Evolutionary conservation across 2,329 filamentous ascomycete genomes (phyloP), one percentile per base, ranked within the genome.

Genomic region (Sarocladiaceae sp.): DNA sequence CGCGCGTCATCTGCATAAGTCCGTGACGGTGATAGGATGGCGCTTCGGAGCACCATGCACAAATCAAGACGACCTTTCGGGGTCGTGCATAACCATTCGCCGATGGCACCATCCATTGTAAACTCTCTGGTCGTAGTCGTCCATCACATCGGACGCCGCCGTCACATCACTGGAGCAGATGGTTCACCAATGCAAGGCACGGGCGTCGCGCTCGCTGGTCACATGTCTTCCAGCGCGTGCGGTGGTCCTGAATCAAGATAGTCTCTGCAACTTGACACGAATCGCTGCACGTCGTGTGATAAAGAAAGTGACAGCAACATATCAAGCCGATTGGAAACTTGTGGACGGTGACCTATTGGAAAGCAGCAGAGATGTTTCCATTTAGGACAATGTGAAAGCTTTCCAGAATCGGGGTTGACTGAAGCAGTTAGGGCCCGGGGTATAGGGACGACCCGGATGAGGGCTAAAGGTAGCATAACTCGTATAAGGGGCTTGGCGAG

Each of bases 161-260:
- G 24, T 41, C 37, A 24, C 29, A 18, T 41, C 37, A 41, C 37
- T 41, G 29, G 29, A 41, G 24, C 15, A 3, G n/a, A n/a, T n/a
- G n/a, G 29, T 27, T 29, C 37, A 29, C 37, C 37, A 41, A 41
- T 41, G 37, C 37, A 41, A 41, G 37, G 37, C 29, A 41, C 37
- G 19, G 23, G 13, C 37, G 13, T 29, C 13, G 37, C 23, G 37
- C 21, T 29, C 23, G 37, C 23, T 41, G 37, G 19, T 41, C 37
- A 41, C 37, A 41, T 41, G 37, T 16, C 4, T 27, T 24, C 29
- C 29, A 24, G 37, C 37, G 37, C 37, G 37, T n/a, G 23, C n/a
- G n/a, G n/a, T n/a, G n/a, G n/a, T n/a, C n/a, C n/a, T n/a, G n/a
- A n/a, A n/a, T n/a, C n/a, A n/a, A n/a, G n/a, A n/a, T n/a, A n/a